Base-by-base conservation (phyloP, 257 asterid species). In the Ehretia macrophylla region DNA sequence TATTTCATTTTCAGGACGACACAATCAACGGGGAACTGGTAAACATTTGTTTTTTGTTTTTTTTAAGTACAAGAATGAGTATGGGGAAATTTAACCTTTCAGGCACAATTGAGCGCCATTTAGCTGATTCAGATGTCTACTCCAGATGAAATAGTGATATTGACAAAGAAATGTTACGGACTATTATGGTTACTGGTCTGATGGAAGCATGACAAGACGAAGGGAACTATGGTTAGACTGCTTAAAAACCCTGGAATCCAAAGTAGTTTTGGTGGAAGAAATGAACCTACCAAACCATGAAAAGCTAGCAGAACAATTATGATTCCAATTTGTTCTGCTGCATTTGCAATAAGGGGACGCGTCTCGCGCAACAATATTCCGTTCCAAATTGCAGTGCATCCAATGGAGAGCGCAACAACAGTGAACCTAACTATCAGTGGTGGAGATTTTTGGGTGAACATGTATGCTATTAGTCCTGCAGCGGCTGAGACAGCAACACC, bases 331-430 rank as follows among this genome's bases (percentile, higher is more conserved):
- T 17, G 38, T 39, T 58, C 39, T 4, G 27, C 50, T 4, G 44
- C 63, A 19, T 39, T 42, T 14, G 63, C 63, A 12, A 14, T 3
- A 42, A 46, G 49, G 17, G 52, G 37, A 23, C 22, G 40, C 17
- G 51, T 58, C 37, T 58, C 51, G 17, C 51, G 27, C 12, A 58
- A 47, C 63, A 58, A 19, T 6, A 44, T n/a, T 32, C 63, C 54
- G 37, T 40, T 58, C 52, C 51, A 40, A 37, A 40, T 58, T 8
- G 39, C 32, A 8, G 37, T 47, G 37, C 52, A 58, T 27, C 63
- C 63, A 1, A 45, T 10, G 17, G 35, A 42, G 13, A 38, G 49
- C 10, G 57, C 57, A 22, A 19, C 32, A 5, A 52, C n/a, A 11
- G 37, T 52, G 32, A 52, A 52, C 11, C 32, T 13, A 32, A 52